phyloP scores from a whole-genome alignment of 495 filamentous ascomycete genomes.

The Podospora sp. region DNA sequence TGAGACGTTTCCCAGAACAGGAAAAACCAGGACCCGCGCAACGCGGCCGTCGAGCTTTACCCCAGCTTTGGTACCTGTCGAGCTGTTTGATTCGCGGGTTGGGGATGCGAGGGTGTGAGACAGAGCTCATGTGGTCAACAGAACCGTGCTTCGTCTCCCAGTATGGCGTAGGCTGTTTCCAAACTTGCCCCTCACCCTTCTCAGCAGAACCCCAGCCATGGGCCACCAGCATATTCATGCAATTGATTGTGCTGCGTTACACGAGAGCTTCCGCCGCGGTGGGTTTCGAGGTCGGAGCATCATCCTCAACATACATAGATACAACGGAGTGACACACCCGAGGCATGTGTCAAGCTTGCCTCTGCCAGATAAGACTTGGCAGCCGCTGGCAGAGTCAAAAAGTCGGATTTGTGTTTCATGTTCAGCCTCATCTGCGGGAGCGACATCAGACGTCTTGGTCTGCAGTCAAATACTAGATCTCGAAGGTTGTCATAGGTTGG shows the following conservation, averaged over 20 bases:
- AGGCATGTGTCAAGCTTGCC: neutral
- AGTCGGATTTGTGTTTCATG: slow-evolving; percentile 17
- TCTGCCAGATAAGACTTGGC: neutral
- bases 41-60: neutral
- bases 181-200: neutral
- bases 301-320: neutral
- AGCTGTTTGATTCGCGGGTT: neutral
- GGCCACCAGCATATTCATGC: neutral
- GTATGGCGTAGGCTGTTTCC: neutral
- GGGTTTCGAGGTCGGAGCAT: neutral
- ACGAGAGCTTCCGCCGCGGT: neutral
- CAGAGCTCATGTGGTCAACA: neutral
- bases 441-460: slow-evolving; percentile 9
- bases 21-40: neutral
- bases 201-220: neutral
- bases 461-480: slow-evolving; percentile 24
- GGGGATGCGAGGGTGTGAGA: neutral
- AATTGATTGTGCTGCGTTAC: neutral
- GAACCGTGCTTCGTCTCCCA: neutral
- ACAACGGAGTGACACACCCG: slow-evolving; percentile 4
- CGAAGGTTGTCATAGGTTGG: slow-evolving; percentile 25
- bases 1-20: neutral
- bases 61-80: neutral
- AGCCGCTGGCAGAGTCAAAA: neutral
- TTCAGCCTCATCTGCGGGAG: slow-evolving; percentile 24